Base-by-base conservation (phyloP, 768 basidiomycete genomes). In the Mycena sanguinolenta region DNA sequence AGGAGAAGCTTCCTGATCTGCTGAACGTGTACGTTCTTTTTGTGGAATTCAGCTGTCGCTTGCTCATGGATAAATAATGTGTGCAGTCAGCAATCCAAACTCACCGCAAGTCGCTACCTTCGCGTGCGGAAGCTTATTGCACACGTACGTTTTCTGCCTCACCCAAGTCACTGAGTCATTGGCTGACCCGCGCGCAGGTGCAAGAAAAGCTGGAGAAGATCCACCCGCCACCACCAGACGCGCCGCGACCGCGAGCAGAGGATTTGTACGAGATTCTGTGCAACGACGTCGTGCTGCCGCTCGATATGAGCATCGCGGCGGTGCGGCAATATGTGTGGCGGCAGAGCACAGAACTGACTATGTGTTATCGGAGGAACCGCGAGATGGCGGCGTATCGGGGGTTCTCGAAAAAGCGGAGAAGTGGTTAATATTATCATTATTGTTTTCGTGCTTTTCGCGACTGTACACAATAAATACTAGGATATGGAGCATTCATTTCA, bases 281-380 rank as follows among this genome's bases (percentile, higher is more conserved):
- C 80, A 95, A 95, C 73, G 93, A 95, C 70, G 83, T 87, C n/a
- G 83, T 94, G 19, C 84, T 99, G 38, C 93, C 97, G 27, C 83
- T 93, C 30, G 90, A 91, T 72, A 96, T 97, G 91, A 97, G 94
- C 7, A 86, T 99, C 39, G 97, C 94, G 5, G 93, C 93, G 21
- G 92, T 97, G 67, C 90, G 95, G 69, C 95, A 97, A 79, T 98
- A 90, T 75, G 88, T 96, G 25, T 98, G 95, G 95, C 90, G 89
- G 75, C 91, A 92, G 73, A 81, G 87, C 21, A 84, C 84, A 8
- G 95, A 95, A 79, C 80, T 96, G 64, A 86, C 86, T 63, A 89
- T 96, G 90, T 84, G 93, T 78, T 96, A 96, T 78, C 88, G 95
- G 70, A 81, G 83, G 75, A 89, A 83, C 69, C 66, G 65, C 12